These are phyloP conservation scores for Gamarada debralockiae DNA, from an alignment of 495 filamentous ascomycete species.

Conservation along the genomic window DNA sequence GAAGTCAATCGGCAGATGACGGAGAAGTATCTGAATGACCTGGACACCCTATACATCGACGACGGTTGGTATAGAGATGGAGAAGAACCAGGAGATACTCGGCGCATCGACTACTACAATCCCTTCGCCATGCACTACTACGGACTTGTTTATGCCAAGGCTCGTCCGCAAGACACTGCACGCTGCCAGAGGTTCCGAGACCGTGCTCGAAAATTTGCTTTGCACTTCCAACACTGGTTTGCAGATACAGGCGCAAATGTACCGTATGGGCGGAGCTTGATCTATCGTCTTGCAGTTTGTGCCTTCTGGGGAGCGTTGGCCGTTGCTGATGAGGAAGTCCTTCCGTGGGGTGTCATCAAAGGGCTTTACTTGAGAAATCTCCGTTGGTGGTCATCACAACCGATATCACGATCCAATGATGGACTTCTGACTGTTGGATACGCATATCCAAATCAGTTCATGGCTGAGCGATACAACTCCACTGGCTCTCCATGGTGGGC, in stretches of 20 bases:
- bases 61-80: conserved; percentile 10
- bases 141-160: conserved; percentile 1
- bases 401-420: neutral
- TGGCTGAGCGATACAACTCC: conserved; percentile 14
- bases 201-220: conserved; percentile 3
- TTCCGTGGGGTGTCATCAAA: conserved; percentile 51
- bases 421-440: conserved; percentile 12
- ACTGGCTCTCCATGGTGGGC: conserved; percentile 11
- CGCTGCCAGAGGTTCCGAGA: neutral
- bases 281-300: conserved; percentile 58
- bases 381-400: conserved; percentile 49
- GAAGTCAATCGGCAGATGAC: neutral
- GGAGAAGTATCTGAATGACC: conserved; percentile 1
- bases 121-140: conserved; percentile 12
- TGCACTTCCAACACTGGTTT: conserved; percentile 12
- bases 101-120: conserved; percentile 10
- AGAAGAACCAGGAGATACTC: neutral
- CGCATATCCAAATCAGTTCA: conserved; percentile 13
- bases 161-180: neutral
- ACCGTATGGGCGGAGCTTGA: conserved; percentile 56
- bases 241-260: conserved; percentile 39
- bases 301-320: conserved; percentile 58
- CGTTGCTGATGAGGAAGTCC: conserved; percentile 51
- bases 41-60: conserved; percentile 1
- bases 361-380: conserved; percentile 57